Conservation (phyloP, 2,329 filamentous ascomycete species). For the Fusarium sp. region DNA sequence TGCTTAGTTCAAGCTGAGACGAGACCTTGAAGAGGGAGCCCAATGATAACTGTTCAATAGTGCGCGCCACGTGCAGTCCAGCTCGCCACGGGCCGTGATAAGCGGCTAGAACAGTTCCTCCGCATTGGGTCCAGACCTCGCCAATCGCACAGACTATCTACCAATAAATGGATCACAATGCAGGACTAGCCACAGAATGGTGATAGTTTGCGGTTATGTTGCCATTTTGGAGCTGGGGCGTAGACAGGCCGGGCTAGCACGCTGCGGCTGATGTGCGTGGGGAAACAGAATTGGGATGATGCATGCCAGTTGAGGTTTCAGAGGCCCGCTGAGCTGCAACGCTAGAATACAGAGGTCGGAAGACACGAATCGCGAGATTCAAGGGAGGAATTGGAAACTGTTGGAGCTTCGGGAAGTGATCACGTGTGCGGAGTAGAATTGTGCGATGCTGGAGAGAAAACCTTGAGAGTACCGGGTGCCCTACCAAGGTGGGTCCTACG, state of each 20-base stretch:
- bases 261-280: neutral
- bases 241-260: neutral
- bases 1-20: neutral
- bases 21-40: neutral
- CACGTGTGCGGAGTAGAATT: too few species aligned
- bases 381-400: rapidly evolving
- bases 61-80: neutral
- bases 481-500: neutral
- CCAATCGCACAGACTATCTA: neutral
- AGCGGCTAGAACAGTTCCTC: neutral
- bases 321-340: neutral
- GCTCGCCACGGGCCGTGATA: neutral
- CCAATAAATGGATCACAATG: neutral
- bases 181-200: neutral
- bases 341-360: neutral
- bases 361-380: neutral
- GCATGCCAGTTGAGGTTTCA: neutral
- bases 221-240: neutral
- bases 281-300: neutral
- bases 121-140: neutral
- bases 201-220: neutral
- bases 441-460: neutral
- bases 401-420: neutral
- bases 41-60: neutral
- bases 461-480: neutral